Base-by-base conservation (phyloP, 2,329 filamentous ascomycete genomes). In the Fusarium sp. region DNA sequence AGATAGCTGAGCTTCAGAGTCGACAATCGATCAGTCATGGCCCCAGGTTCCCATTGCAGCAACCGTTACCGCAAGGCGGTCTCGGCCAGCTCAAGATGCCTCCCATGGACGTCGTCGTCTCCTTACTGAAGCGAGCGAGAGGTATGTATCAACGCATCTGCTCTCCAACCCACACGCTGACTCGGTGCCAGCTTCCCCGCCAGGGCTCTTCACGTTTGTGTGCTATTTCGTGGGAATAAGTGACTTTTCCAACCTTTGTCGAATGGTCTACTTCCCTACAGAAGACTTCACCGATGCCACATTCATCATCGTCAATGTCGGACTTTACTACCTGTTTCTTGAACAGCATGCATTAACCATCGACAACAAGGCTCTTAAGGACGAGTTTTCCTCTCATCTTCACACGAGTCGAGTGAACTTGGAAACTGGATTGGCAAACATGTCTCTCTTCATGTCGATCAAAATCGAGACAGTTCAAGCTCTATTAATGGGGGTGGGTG, bases 361-460 rank as follows among this genome's bases (percentile, higher is more conserved):
- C 74, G 8, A 72, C 11, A 81, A 82, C 45, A 72, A 75, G 6
- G 70, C 64, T 10, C 69, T 73, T 20, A 76, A 77, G 20, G 76
- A 80, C 22, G 77, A 83, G 58, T 82, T 83, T 50, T 77, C 79
- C 40, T 72, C 76, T 6, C 81, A 82, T 54, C 77, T 81, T 49
- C 75, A 79, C 40, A 76, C 83, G 62, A 85, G 84, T 63, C 81
- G 82, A 44, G 79, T 81, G 56, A 87, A 87, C 60, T 74, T 87
- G 22, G 85, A 87, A 73, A 86, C 84, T 14, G 81, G 81, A 6
- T 76, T 87, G 3, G 81, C 83, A 29, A 84, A 85, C 70, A 79
- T 90, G 59, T 85, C 86, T 15, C 79, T 91, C 25, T 83, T 90
- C 68, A 79, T 90, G 73, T 85, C 88, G 2, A 82, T 87, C 25